Base-by-base conservation (phyloP, 2,329 filamentous ascomycete genomes). In the Lizonia empirigonia region DNA sequence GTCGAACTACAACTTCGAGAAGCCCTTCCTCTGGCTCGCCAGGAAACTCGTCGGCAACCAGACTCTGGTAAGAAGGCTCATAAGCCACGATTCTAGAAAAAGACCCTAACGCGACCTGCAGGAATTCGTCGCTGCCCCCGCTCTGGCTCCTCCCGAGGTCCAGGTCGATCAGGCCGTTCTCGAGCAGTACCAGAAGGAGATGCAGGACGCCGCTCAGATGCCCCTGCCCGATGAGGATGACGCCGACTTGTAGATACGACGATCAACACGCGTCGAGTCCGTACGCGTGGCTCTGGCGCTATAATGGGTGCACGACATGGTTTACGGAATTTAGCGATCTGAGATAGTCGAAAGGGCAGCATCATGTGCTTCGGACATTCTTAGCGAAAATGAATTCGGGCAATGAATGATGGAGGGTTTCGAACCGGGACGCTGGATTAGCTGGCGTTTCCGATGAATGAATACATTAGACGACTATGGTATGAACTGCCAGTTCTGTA, bases 1-100 rank as follows among this genome's bases (percentile, higher is more conserved):
- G 85, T 97, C 92, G 74, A 97, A 97, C 85, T 97, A 99, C 83
- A 97, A 97, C 87, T 97, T 97, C 79, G 93, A 97, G 88, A 99
- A 97, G 87, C 93, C 93, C 60, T 97, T 99, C 90, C 88, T 97
- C 70, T 97, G 94, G 94, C 88, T 99, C 70, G 93, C 92, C 68
- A 88, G 94, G 78, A 99, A 99, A 87, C 87, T 99, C 53, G 92
- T 96, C 69, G 94, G 93, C 78, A 97, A 97, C 85, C 83, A 90
- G 71, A 78, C 80, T 72, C 80, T 96, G 76, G 90, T 94, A 80
- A 68, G 88, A 79, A 18, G 13, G 7, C 29, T 5, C 12, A 12
- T 18, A 12, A 15, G 15, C 32, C 23, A 18, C n/a, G 16, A 24
- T n/a, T n/a, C n/a, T n/a, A 34, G 22, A 51, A 51, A 60, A 60